A percentile compares a stretch with the other conserved stretches of the same genome.
phyloP scores from a whole-genome alignment of 768 basidiomycete species.

The Phlebiopsis flavidoalba region DNA sequence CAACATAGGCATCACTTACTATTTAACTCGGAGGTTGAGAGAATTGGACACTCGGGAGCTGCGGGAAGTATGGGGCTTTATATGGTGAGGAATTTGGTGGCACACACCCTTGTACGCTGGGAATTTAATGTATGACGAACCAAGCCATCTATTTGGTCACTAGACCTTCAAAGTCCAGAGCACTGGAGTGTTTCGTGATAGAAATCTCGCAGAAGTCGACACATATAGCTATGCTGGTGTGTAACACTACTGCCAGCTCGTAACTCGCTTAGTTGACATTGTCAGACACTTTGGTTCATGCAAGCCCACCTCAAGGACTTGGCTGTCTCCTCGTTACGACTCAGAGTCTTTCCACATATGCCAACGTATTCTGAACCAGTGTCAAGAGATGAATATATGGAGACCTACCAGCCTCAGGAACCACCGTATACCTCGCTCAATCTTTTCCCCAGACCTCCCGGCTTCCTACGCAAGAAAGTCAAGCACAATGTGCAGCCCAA shows the following conservation, averaged over 20 bases:
- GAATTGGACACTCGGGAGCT: conserved; percentile 66
- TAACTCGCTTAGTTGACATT: conserved; percentile 7
- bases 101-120: conserved; percentile 4
- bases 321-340: conserved; percentile 44
- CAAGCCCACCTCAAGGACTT: conserved; percentile 91
- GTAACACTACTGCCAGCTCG: conserved; percentile 31
- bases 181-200: conserved; percentile 91
- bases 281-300: conserved; percentile 96
- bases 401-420: conserved; percentile 64
- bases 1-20: conserved; percentile 90
- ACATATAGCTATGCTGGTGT: conserved; percentile 91
- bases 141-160: conserved; percentile 92
- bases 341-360: conserved; percentile 86
- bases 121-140: conserved; percentile 16
- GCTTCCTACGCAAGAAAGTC: conserved; percentile 56
- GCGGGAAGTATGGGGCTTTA: conserved; percentile 84
- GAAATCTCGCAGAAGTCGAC: conserved; percentile 87
- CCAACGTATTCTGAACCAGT: conserved; percentile 83
- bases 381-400: conserved; percentile 97
- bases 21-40: conserved; percentile 71
- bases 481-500: conserved; percentile 70
- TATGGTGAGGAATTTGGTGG: conserved; percentile 54
- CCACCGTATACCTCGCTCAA: conserved; percentile 64
- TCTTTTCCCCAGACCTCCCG: conserved; percentile 40
- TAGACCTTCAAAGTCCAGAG: conserved; percentile 84